Percentiles rank a stretch among this genome's conserved stretches.
Conservation (phyloP, 2,329 filamentous ascomycete species). For the Colletotrichum tanaceti region DNA sequence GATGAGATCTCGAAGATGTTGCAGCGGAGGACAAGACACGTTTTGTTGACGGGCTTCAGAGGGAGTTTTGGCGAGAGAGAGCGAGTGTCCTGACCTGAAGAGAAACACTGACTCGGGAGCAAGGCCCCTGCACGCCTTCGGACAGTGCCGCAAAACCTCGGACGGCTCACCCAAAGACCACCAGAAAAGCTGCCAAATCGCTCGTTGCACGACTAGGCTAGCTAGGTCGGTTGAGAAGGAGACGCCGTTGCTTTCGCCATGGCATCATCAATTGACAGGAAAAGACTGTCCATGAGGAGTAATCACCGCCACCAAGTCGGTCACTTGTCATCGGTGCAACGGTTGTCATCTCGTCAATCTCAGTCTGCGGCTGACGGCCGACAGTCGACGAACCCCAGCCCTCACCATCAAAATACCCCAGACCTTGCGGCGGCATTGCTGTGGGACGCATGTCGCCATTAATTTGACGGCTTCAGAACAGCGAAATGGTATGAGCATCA, state of each 20-base stretch:
- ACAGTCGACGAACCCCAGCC: conserved; percentile 27
- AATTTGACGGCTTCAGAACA: conserved; percentile 31
- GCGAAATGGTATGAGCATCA: conserved; percentile 6
- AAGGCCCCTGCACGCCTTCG: conserved; percentile 37
- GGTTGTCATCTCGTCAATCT: conserved; percentile 16
- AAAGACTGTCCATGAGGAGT: conserved; percentile 10
- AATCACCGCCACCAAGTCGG: conserved; percentile 18
- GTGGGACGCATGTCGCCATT: conserved; percentile 36
- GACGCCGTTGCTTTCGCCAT: conserved; percentile 32
- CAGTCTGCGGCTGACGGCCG: conserved; percentile 18
- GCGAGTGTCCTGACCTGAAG: conserved; percentile 3
- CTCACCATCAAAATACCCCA: conserved; percentile 29
- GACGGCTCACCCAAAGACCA: conserved; percentile 35
- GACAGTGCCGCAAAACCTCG: conserved; percentile 39
- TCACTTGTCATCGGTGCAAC: conserved; percentile 19
- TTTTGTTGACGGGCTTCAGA: neutral
- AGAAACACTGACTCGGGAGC: conserved; percentile 35
- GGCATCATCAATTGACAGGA: conserved; percentile 14
- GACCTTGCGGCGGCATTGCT: conserved; percentile 29
- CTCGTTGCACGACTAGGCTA: conserved; percentile 27
- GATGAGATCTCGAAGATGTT: conserved; percentile 20
- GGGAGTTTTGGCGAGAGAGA: conserved; percentile 4
- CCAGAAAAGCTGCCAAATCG: conserved; percentile 30
- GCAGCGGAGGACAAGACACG: neutral
- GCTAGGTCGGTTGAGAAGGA: conserved; percentile 16